These are phyloP conservation scores for bread wheat (Triticum aestivum) DNA, from an alignment of 176 grass and related monocot species.

Conservation along the genomic window IWGSC_CS_RefSeq_v2.1 NC_057809.1:456324553-456325052, in stretches of 20 bases:
- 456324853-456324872: conserved; percentile 9
- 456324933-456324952: conserved; percentile 7
- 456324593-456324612: not conserved
- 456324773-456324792: conserved; percentile 51
- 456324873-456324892: conserved; percentile 29
- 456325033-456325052: not conserved
- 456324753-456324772: conserved; percentile 51
- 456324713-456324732: conserved; percentile 29
- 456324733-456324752: conserved; percentile 49
- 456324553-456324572: conserved; percentile 23
- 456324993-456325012: not conserved
- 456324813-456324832: not conserved
- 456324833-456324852: conserved; percentile 25
- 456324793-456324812: conserved; percentile 45
- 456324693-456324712: conserved; percentile 15
- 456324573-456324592: not conserved
- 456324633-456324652: conserved; percentile 25
- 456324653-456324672: conserved; percentile 8
- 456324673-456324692: conserved; percentile 43
- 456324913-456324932: conserved; percentile 31
- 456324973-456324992: not conserved
- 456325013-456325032: not conserved
- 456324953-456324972: not conserved
- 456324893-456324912: conserved; percentile 37
- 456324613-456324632: not conserved